Conservation (phyloP, 1,284 basidiomycete genomes). For the Peniophora sp. region DNA sequence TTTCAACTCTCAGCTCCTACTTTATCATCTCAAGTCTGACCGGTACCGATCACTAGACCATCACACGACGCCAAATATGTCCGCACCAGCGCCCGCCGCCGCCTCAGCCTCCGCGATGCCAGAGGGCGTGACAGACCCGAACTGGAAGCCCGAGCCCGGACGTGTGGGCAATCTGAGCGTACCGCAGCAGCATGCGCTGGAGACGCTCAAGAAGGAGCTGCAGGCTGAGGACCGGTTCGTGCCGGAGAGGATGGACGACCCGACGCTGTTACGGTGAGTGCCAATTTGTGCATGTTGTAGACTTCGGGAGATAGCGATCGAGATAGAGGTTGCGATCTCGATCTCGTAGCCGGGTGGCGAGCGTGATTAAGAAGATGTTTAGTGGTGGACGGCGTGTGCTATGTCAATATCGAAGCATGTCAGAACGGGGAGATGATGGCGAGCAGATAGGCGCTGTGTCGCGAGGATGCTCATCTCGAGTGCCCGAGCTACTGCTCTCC, state of each 20-base stretch:
- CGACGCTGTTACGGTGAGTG: slow-evolving; percentile 60
- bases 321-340: not conserved
- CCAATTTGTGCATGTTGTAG: not conserved
- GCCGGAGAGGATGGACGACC: slow-evolving; percentile 74
- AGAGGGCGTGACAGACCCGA: slow-evolving; percentile 54
- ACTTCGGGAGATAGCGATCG: not conserved
- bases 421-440: no score
- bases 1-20: no score
- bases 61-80: no score
- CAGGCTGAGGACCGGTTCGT: slow-evolving; percentile 55
- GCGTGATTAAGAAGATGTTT: no score
- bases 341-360: not conserved
- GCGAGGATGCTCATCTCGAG: no score
- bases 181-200: slow-evolving; percentile 64
- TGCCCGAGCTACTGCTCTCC: no score
- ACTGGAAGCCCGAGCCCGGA: slow-evolving; percentile 68
- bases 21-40: no score
- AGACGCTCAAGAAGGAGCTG: slow-evolving; percentile 65
- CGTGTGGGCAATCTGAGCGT: slow-evolving; percentile 79
- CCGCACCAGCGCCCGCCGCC: not conserved
- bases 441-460: no score
- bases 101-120: slow-evolving; percentile 48
- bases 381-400: no score
- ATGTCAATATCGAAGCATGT: no score
- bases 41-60: no score